phyloP scores from a whole-genome alignment of 1,139 yeast species.

The Sugiyamaella sp. region DNA sequence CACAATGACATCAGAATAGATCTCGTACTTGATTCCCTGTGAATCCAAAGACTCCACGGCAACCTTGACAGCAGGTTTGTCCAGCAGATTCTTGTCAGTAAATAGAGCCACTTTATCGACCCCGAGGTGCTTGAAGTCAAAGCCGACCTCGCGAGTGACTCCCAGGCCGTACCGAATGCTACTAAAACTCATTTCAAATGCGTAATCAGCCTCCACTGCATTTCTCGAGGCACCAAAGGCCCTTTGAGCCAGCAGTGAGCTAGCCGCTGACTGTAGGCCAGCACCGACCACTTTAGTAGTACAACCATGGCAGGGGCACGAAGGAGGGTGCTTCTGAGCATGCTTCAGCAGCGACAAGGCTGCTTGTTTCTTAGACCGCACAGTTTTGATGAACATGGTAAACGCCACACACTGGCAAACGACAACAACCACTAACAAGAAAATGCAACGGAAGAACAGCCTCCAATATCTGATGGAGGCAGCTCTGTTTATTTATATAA shows the following conservation, averaged over 20 bases:
- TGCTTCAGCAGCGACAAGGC: slow-evolving; percentile 34
- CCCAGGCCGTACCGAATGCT: slow-evolving; percentile 48
- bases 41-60: slow-evolving; percentile 44
- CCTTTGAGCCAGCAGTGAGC: slow-evolving; percentile 24
- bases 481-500: too few relatives aligned
- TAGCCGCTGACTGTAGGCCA: slow-evolving; percentile 23
- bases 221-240: slow-evolving; percentile 26
- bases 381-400: slow-evolving; percentile 20
- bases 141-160: slow-evolving; percentile 46
- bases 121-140: slow-evolving; percentile 45
- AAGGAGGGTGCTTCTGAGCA: slow-evolving; percentile 40
- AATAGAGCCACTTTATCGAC: slow-evolving; percentile 42
- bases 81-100: slow-evolving; percentile 40
- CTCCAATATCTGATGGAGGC: too few relatives aligned
- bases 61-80: slow-evolving; percentile 39
- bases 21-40: slow-evolving; percentile 44
- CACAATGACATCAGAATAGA: slow-evolving; percentile 44
- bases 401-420: too few relatives aligned
- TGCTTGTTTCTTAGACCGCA: slow-evolving; percentile 23
- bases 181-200: slow-evolving; percentile 48
- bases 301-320: slow-evolving; percentile 44
- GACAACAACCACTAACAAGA: too few relatives aligned
- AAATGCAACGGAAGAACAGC: too few relatives aligned
- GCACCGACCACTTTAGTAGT: slow-evolving; percentile 27
- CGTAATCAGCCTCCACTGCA: slow-evolving; percentile 41